Evolutionary conservation across 768 basidiomycete species (phyloP).

Genomic region (Tylopilus rubrobrunneus): DNA sequence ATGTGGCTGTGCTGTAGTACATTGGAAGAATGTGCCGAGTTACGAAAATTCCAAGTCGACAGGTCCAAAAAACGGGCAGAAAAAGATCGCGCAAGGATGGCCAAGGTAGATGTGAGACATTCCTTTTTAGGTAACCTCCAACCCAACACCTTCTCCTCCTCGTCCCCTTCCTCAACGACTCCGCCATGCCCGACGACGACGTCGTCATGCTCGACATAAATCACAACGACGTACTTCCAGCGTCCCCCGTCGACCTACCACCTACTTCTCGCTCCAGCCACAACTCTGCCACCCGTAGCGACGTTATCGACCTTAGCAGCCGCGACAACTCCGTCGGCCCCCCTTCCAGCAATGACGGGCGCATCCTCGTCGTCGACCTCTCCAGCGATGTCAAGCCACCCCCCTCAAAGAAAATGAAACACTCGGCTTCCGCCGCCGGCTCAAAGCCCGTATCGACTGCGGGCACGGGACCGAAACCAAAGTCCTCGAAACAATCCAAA

Average conservation of each 20-base stretch:
- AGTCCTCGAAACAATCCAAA: slow-evolving; percentile 42
- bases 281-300: slow-evolving; percentile 13
- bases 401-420: slow-evolving; percentile 27
- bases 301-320: slow-evolving; percentile 28
- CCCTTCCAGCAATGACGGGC: slow-evolving; percentile 12
- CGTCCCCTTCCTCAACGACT: slow-evolving; percentile 17
- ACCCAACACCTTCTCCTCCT: slow-evolving; percentile 29
- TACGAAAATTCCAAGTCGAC: slow-evolving; percentile 25
- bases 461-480: slow-evolving; percentile 45
- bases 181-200: slow-evolving; percentile 24
- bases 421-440: slow-evolving; percentile 22
- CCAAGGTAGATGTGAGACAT: slow-evolving; percentile 28
- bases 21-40: slow-evolving; percentile 9
- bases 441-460: slow-evolving; percentile 29
- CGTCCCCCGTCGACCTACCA: slow-evolving; percentile 6
- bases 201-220: slow-evolving; percentile 26
- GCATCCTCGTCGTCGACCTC: slow-evolving; percentile 12
- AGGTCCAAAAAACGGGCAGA: slow-evolving; percentile 18
- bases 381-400: slow-evolving; percentile 26
- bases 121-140: slow-evolving; percentile 36
- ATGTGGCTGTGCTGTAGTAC: slow-evolving; percentile 11
- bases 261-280: slow-evolving; percentile 13
- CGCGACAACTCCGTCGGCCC: slow-evolving; percentile 29
- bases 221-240: neutral
- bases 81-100: slow-evolving; percentile 28